Evolutionary conservation across 331 rosid species (phyloP).

Genomic region (Cucumis variabilis): DNA sequence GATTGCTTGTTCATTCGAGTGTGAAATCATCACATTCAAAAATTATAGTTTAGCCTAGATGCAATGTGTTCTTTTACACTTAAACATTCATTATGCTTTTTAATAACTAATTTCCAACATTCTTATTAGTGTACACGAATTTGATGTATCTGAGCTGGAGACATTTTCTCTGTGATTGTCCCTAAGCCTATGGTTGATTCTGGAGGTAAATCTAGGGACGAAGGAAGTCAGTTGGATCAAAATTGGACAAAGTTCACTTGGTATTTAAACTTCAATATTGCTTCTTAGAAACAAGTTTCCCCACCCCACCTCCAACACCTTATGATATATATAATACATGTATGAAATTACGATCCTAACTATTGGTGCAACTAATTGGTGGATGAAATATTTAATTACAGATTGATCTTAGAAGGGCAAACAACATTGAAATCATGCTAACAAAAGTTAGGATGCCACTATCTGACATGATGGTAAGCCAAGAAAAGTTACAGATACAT

Average conservation of each 20-base stretch:
- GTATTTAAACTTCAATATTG: conserved; percentile 45
- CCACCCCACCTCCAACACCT: not conserved
- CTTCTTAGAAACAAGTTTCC: not conserved
- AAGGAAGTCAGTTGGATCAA: conserved; percentile 88
- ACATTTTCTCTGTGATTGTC: conserved; percentile 84
- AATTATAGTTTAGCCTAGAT: not conserved
- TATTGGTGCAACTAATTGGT: too few relatives aligned
- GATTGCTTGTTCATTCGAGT: not conserved
- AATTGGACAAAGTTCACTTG: conserved; percentile 88
- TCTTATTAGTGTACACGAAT: conserved; percentile 79
- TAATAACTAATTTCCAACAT: conserved; percentile 30
- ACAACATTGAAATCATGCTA: conserved; percentile 99
- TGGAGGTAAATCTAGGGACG: conserved; percentile 80
- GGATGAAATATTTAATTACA: too few relatives aligned
- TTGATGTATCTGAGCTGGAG: conserved; percentile 95
- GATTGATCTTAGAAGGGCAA: too few relatives aligned
- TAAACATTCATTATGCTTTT: not conserved
- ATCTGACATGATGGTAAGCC: conserved; percentile 97
- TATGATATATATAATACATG: too few relatives aligned
- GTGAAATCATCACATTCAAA: not conserved
- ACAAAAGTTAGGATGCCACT: conserved; percentile 99
- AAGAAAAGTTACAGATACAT: not conserved
- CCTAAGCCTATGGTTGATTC: conserved; percentile 80
- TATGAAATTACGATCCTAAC: too few relatives aligned
- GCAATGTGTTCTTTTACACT: not conserved